Base-by-base conservation (phyloP, 208 protist genomes). In the Trypanosoma scelopori region DNA sequence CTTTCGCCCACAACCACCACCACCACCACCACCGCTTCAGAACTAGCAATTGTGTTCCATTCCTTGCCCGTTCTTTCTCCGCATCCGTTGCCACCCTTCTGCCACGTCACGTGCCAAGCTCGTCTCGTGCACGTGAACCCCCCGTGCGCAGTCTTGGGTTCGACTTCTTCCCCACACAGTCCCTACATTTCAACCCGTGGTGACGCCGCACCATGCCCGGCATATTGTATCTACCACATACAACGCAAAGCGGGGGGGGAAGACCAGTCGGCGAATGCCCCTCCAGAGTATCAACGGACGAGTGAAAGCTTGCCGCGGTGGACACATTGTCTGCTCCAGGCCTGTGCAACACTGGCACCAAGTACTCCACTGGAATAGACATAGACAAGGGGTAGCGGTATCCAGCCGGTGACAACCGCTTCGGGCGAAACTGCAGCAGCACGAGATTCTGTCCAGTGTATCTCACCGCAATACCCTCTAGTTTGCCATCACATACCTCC, bases 351-450 rank as follows among this genome's bases (percentile, higher is more conserved):
- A 74, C 55, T 11, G 89, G 91, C 0, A 96, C 91, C 23, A 96
- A 57, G 62, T 92, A 96, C 68, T 96, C 85, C 23, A 83, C 81
- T 1, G 91, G 91, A 61, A 96, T 93, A 23, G 91, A 96, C 79
- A 96, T 89, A 51, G 81, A 93, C n/a, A 94, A 57, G 0, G 87
- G 87, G 57, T 96, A 96, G 15, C 91, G 85, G 63, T 93, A 92
- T 0, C 91, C 91, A 1, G 91, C 74, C 0, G 81, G 84, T 15
- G 85, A 90, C 5, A 94, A 72, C 3, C 46, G 81, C n/a, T 61
- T 69, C 13, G 91, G 87, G 28, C 79, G 72, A 63, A 96, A 96
- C 75, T 93, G 91, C 55, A 93, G 61, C 55, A 96, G 76, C 11
- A 93, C 91, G 16, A 96, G 67, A 47, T 89, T 86, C 22, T 91